Evolutionary conservation across 306 rosid genomes (phyloP).

Genomic region (Malus orientalis): DNA sequence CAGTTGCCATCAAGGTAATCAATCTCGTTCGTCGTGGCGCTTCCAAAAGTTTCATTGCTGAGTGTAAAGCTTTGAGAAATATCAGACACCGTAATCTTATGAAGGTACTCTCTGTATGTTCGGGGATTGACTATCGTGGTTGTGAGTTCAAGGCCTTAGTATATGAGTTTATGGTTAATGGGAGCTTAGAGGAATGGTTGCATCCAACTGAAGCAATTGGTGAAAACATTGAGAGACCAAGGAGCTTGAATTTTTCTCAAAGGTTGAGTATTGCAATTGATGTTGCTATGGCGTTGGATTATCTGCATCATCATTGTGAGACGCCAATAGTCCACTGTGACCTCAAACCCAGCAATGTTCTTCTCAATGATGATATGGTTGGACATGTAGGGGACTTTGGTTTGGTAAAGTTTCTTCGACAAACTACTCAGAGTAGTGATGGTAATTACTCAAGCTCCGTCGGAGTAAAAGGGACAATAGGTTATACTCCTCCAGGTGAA

Average conservation of each 20-base stretch:
- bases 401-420: conserved; percentile 8
- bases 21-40: conserved; percentile 33
- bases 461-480: conserved; percentile 23
- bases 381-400: conserved; percentile 37
- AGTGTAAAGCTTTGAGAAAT: conserved; percentile 21
- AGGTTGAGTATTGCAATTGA: conserved; percentile 22
- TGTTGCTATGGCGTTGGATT: conserved; percentile 29
- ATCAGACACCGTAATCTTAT: conserved; percentile 36
- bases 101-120: conserved; percentile 25
- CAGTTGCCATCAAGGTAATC: conserved; percentile 36
- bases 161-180: conserved; percentile 32
- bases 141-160: conserved; percentile 33
- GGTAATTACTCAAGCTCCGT: background rate
- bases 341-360: conserved; percentile 26
- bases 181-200: conserved; percentile 26
- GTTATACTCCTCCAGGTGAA: conserved; percentile 34
- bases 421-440: background rate
- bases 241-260: conserved; percentile 18
- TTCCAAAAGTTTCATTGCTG: conserved; percentile 25
- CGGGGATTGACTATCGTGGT: conserved; percentile 6
- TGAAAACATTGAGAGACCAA: background rate
- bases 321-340: conserved; percentile 26
- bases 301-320: conserved; percentile 26
- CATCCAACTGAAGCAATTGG: background rate
- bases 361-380: conserved; percentile 26